Percentiles rank a stretch among this genome's conserved stretches.
These are phyloP conservation scores for Aureobasidium sp. DNA, from an alignment of 2,329 filamentous ascomycete species.

Conservation along the genomic window DNA sequence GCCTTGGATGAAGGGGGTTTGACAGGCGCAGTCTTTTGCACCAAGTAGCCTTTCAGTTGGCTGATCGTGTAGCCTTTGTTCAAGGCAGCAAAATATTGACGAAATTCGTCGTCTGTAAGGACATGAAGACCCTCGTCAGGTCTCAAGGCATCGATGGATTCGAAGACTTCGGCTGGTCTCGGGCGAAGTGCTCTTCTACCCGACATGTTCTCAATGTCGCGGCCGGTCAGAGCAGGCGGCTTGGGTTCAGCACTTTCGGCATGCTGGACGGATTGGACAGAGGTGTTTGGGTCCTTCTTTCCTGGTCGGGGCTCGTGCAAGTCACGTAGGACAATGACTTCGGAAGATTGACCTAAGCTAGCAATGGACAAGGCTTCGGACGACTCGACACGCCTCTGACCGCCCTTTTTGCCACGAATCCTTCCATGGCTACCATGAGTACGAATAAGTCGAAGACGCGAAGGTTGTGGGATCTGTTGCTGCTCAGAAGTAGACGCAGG, in stretches of 20 bases:
- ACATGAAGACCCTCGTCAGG: background rate
- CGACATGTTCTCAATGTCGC: constrained; percentile 7
- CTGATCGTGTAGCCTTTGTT: background rate
- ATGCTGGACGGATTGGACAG: background rate
- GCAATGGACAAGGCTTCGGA: constrained; percentile 15
- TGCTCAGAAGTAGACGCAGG: background rate
- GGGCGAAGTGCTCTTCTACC: background rate
- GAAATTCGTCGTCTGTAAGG: background rate
- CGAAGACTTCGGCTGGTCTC: background rate
- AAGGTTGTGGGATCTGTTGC: background rate
- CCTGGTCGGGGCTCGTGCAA: constrained; percentile 10
- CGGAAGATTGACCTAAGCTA: constrained; percentile 15
- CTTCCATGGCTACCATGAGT: background rate
- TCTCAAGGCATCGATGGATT: constrained; percentile 1
- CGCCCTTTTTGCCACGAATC: constrained; percentile 13
- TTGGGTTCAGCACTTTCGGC: background rate
- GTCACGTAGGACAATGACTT: constrained; percentile 18
- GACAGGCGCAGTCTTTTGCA: background rate
- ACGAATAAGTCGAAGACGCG: background rate
- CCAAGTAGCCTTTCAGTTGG: constrained; percentile 1
- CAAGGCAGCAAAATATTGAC: background rate
- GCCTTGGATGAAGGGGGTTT: background rate
- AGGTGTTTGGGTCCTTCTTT: background rate
- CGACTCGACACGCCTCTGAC: constrained; percentile 7
- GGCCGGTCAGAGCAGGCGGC: background rate